Evolutionary conservation across 2,329 filamentous ascomycete species (phyloP).

Genomic region (Dactylellina haptotyla): DNA sequence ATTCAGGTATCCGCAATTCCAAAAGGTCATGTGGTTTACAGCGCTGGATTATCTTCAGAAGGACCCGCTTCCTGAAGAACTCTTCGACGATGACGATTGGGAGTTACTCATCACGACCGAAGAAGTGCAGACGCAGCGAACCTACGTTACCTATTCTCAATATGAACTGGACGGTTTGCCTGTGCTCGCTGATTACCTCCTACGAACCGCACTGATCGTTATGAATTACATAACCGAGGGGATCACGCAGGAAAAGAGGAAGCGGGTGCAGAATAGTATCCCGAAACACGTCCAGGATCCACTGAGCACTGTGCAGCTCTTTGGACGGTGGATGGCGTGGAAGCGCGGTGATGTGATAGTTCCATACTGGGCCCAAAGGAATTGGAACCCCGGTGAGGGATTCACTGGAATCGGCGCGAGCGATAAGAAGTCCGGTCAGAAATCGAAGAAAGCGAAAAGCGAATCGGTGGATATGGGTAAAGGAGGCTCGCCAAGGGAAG

Average conservation of each 20-base stretch:
- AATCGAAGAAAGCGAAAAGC: slow-evolving; percentile 16
- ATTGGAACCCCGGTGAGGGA: slow-evolving; percentile 62
- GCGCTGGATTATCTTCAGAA: slow-evolving; percentile 72
- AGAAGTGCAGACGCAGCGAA: slow-evolving; percentile 71
- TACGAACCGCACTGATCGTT: slow-evolving; percentile 56
- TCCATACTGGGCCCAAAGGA: slow-evolving; percentile 71
- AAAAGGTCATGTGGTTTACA: slow-evolving; percentile 76
- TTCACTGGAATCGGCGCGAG: slow-evolving; percentile 15
- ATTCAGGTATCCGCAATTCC: slow-evolving; percentile 75
- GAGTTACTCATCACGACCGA: slow-evolving; percentile 71
- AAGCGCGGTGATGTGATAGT: slow-evolving; percentile 73
- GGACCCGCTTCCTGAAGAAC: slow-evolving; percentile 70
- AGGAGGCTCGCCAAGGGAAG: slow-evolving; percentile 46
- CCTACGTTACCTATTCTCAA: slow-evolving; percentile 62
- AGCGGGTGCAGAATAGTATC: slow-evolving; percentile 71
- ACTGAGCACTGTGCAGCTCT: slow-evolving; percentile 69
- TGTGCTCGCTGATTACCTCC: slow-evolving; percentile 56
- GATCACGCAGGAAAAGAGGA: slow-evolving; percentile 69
- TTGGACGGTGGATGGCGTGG: slow-evolving; percentile 75
- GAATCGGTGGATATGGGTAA: slow-evolving; percentile 41
- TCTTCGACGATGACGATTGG: slow-evolving; percentile 66
- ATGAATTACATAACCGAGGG: slow-evolving; percentile 64
- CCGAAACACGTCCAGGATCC: slow-evolving; percentile 72
- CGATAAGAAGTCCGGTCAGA: slow-evolving; percentile 28
- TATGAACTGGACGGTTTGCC: slow-evolving; percentile 57